Evolutionary conservation across 331 rosid species (phyloP), one percentile per base, ranked within the genome.

Genomic region (Arachis monticola): DNA sequence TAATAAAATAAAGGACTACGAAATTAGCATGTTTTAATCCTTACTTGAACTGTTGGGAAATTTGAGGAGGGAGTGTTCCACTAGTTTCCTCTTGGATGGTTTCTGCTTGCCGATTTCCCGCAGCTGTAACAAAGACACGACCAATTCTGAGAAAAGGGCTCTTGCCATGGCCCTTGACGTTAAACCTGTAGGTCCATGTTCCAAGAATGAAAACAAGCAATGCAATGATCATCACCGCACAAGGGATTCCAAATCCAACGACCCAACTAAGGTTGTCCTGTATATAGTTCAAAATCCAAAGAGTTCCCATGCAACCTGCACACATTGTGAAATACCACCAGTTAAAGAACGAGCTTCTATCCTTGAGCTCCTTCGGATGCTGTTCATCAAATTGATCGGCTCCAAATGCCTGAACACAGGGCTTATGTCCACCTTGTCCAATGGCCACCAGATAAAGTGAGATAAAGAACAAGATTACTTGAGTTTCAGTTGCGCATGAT

Each of bases 371-470:
- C 64, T 78, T 57, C 5, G 83, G 86, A 31, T 82, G 71, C 7
- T 40, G 14, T 10, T 62, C 64, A 14, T 83, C 86, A 60, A 83
- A 83, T 50, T 83, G 86, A 22, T 78, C 83, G 2, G 86, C 86
- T 32, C 86, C 86, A 30, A 82, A 82, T 40, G 86, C 86, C 56
- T 82, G 86, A 51, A 82, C 80, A 64, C 86, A 82, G 1, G 83
- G 86, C 80, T 78, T 82, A 27, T 82, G 86, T 74, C 86, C 86
- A 30, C 78, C 78, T 82, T 78, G 83, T 12, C 74, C 86, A 69
- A 82, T 55, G 10, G 86, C 86, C 1, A 82, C 80, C 13, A 82
- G 55, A 64, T 83, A 83, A 7, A 83, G 81, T 11, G 86, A 64
- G 63, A 79, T 7, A 57, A 83, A 83, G 81, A 83, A 79, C 40